Evolutionary conservation across 352 stramenopile species (phyloP).

Genomic region (Phytophthora sojae): DNA sequence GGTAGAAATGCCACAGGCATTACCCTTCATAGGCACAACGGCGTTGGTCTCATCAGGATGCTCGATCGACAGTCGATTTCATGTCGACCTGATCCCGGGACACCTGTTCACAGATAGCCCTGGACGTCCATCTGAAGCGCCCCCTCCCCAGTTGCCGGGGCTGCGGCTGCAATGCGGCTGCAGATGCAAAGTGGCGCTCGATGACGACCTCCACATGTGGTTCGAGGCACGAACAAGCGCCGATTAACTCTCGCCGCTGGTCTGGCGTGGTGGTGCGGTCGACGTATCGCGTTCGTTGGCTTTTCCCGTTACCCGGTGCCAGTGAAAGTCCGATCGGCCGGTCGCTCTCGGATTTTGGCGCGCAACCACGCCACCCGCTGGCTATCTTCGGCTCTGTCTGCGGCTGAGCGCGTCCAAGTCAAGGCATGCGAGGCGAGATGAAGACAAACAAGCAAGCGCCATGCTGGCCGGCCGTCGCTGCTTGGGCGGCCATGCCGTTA

Average conservation of each 20-base stretch:
- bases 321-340: slow-evolving; percentile 20
- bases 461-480: background rate
- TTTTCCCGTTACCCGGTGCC: slow-evolving; percentile 7
- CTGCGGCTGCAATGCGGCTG: background rate
- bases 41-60: slow-evolving; percentile 32
- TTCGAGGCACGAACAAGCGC: background rate
- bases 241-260: background rate
- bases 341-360: slow-evolving; percentile 19
- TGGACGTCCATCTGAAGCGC: background rate
- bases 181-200: background rate
- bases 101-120: slow-evolving; percentile 10
- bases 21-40: slow-evolving; percentile 23
- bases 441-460: background rate
- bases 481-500: too few relatives aligned
- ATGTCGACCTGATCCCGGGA: slow-evolving; percentile 21
- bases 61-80: slow-evolving; percentile 1
- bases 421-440: background rate
- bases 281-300: background rate
- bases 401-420: slow-evolving; percentile 4
- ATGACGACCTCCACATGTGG: slow-evolving; percentile 3
- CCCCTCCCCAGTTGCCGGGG: background rate
- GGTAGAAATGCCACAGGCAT: slow-evolving; percentile 21
- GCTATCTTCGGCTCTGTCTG: slow-evolving; percentile 12
- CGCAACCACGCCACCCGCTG: slow-evolving; percentile 19
- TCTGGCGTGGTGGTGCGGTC: slow-evolving; percentile 1